Evolutionary conservation across 192 early-diverging fungal species (phyloP).

Genomic region (Geranomyces variabilis): DNA sequence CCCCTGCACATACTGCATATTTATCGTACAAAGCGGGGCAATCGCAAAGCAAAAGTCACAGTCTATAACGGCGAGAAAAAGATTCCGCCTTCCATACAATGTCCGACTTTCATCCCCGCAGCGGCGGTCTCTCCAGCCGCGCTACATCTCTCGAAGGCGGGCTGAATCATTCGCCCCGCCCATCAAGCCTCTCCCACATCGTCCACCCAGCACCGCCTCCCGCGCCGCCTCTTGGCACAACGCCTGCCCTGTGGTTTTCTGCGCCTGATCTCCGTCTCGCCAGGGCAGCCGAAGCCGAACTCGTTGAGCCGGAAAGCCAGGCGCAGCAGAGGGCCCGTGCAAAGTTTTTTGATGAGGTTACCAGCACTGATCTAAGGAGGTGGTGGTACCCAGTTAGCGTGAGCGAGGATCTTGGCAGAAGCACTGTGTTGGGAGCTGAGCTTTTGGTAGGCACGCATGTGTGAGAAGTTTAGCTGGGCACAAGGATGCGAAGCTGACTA

Average conservation of each 20-base stretch:
- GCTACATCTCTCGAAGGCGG: neutral
- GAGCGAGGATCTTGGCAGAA: conserved; percentile 15
- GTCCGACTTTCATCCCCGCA: too few species aligned
- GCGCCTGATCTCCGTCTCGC: conserved; percentile 28
- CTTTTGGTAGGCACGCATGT: conserved; percentile 19
- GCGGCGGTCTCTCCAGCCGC: neutral
- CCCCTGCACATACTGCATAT: too few species aligned
- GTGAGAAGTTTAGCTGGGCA: too few species aligned
- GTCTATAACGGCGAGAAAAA: too few species aligned
- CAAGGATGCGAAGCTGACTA: conserved; percentile 4
- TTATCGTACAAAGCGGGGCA: too few species aligned
- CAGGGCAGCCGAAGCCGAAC: conserved; percentile 28
- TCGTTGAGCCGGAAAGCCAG: conserved; percentile 23
- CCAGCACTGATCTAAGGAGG: conserved; percentile 27
- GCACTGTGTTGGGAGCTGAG: conserved; percentile 14
- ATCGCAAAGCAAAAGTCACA: too few species aligned
- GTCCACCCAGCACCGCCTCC: neutral
- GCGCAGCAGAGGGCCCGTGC: conserved; percentile 36
- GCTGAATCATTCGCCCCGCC: neutral
- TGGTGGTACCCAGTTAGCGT: conserved; percentile 26
- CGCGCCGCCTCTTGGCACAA: neutral
- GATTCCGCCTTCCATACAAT: too few species aligned
- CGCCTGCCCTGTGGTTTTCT: conserved; percentile 28
- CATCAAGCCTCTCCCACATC: neutral
- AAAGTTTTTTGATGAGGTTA: conserved; percentile 28